Conservation (phyloP, 306 rosid species). For the Prunus davidiana region DNA sequence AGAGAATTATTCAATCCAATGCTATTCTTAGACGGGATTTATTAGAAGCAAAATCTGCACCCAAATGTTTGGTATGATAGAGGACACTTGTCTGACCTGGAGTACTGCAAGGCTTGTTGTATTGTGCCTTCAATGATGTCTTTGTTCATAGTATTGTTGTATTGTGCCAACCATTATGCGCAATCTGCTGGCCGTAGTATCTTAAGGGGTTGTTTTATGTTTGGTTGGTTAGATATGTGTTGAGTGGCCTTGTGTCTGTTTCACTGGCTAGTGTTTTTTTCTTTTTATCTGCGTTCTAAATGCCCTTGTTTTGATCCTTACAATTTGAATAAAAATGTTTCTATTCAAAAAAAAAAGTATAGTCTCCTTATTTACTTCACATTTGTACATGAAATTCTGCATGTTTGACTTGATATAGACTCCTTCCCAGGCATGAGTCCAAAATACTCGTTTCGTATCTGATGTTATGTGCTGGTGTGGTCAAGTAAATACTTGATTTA, state of each 20-base stretch:
- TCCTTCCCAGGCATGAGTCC: background rate
- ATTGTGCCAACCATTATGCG: too few species aligned
- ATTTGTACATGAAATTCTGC: background rate
- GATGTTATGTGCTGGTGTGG: background rate
- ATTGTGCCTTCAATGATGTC: background rate
- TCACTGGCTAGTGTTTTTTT: too few species aligned
- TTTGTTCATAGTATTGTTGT: background rate
- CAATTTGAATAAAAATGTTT: too few species aligned
- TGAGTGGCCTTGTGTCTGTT: too few species aligned
- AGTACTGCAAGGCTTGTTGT: background rate
- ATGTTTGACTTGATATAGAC: background rate
- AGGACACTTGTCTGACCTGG: background rate
- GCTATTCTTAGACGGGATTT: conserved; percentile 50
- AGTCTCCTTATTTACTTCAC: background rate
- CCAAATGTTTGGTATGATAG: conserved; percentile 53
- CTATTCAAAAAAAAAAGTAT: too few species aligned
- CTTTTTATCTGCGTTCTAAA: too few species aligned
- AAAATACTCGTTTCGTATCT: background rate
- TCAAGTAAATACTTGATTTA: background rate
- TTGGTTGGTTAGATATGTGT: too few species aligned
- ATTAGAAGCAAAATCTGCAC: conserved; percentile 39
- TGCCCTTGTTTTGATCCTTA: too few species aligned
- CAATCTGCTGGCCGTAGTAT: too few species aligned
- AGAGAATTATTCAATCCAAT: conserved; percentile 59
- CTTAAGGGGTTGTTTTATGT: too few species aligned